Percentiles rank a stretch among this genome's conserved stretches.
These are phyloP conservation scores for Pulveroboletus sp. DNA, from an alignment of 768 basidiomycete genomes.

Conservation along the genomic window DNA sequence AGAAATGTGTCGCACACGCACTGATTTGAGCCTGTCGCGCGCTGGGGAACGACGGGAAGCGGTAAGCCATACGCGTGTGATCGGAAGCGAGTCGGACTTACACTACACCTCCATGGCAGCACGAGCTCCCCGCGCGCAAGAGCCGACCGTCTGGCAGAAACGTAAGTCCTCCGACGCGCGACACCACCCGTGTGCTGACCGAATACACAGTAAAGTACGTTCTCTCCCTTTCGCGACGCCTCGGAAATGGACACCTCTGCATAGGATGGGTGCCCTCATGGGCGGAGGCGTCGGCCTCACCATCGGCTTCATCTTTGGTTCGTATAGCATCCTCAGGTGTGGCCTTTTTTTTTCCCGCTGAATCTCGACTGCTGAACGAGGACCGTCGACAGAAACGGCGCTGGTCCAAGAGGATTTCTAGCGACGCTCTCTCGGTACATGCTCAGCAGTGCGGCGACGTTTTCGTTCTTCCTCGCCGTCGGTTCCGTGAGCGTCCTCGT, in stretches of 20 bases:
- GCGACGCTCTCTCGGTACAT: conserved; percentile 97
- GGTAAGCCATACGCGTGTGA: conserved; percentile 12
- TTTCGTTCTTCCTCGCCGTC: conserved; percentile 95
- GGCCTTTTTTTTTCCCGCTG: conserved; percentile 19
- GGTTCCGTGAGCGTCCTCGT: conserved; percentile 63
- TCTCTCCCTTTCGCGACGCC: background rate
- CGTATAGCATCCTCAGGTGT: conserved; percentile 86
- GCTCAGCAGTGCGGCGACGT: conserved; percentile 96
- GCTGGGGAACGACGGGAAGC: conserved; percentile 54
- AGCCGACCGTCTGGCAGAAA: conserved; percentile 74
- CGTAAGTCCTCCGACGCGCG: conserved; percentile 38
- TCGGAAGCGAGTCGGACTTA: conserved; percentile 6
- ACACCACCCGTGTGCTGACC: conserved; percentile 11
- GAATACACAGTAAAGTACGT: conserved; percentile 55
- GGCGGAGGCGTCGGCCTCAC: conserved; percentile 92
- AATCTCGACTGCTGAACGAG: conserved; percentile 5
- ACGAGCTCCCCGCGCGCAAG: conserved; percentile 39
- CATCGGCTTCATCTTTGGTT: conserved; percentile 96
- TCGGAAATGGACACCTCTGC: conserved; percentile 5
- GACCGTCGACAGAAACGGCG: conserved; percentile 59
- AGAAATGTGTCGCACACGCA: conserved; percentile 39
- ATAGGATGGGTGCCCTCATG: conserved; percentile 89
- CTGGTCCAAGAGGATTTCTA: conserved; percentile 85
- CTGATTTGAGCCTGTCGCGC: conserved; percentile 88
- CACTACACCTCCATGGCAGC: conserved; percentile 23